Conservation (phyloP, 148 eudicot genomes). For the Vaccinium vitisidaea region DNA sequence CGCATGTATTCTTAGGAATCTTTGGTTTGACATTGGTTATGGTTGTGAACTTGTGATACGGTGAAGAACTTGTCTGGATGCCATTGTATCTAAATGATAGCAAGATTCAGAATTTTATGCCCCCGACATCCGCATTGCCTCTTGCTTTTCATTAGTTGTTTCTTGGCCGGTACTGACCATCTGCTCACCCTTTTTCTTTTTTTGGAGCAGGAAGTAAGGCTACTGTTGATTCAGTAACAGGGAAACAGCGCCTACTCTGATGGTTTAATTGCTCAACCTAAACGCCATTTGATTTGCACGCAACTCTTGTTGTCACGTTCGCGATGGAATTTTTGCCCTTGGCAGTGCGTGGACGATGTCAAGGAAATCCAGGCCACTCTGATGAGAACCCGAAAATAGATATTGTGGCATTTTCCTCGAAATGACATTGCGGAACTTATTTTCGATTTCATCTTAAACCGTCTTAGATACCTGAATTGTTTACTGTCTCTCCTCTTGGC, state of each 20-base stretch:
- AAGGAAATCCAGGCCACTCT: neutral
- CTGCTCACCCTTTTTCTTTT: neutral
- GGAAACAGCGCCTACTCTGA: slow-evolving; percentile 47
- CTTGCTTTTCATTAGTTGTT: neutral
- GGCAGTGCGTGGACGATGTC: neutral
- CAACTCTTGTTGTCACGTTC: neutral
- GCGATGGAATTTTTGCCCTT: neutral
- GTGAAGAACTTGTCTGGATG: neutral
- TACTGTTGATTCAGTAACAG: slow-evolving; percentile 51
- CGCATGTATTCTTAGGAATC: neutral
- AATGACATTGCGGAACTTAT: neutral
- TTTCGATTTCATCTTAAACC: neutral
- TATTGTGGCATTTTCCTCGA: neutral
- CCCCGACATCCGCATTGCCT: no score
- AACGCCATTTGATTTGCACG: neutral
- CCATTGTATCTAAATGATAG: no score
- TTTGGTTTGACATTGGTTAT: neutral
- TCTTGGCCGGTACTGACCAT: neutral
- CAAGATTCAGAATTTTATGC: neutral
- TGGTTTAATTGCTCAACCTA: neutral
- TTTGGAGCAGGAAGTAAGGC: slow-evolving; percentile 46
- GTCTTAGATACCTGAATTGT: neutral
- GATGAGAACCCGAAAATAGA: neutral
- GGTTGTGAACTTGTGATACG: neutral
- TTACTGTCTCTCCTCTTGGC: neutral